phyloP scores from a whole-genome alignment of 1,284 basidiomycete species.

The Phellopilus nigrolimitatus region DNA sequence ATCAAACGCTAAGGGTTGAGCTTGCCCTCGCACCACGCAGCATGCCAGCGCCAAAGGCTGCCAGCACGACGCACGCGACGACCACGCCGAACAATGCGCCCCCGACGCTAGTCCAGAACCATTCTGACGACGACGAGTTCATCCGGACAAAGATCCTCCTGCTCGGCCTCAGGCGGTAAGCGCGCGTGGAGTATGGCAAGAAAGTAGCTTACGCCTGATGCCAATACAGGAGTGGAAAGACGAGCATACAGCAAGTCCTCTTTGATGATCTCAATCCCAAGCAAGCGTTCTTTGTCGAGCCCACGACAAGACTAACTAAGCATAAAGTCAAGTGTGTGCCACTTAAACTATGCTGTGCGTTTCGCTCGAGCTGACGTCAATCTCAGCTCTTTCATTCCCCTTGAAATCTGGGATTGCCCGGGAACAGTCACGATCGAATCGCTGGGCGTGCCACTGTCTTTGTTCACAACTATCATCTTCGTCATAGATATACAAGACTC shows the following conservation, averaged over 20 bases:
- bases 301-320: conserved; percentile 74
- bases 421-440: conserved; percentile 77
- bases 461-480: conserved; percentile 83
- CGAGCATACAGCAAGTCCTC: conserved; percentile 87
- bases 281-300: conserved; percentile 89
- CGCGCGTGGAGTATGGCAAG: conserved; percentile 4
- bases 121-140: conserved; percentile 18
- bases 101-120: conserved; percentile 6
- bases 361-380: conserved; percentile 2
- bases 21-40: neutral
- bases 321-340: conserved; percentile 75
- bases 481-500: conserved; percentile 90
- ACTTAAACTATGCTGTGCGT: neutral
- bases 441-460: conserved; percentile 64
- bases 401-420: conserved; percentile 96
- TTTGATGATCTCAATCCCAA: conserved; percentile 83
- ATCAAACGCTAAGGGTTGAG: too few relatives aligned
- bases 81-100: conserved; percentile 1
- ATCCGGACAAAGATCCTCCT: conserved; percentile 69
- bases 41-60: conserved; percentile 4
- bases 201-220: conserved; percentile 16
- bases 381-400: conserved; percentile 79
- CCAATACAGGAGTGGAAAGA: conserved; percentile 78
- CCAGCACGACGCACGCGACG: neutral
- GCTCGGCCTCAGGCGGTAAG: conserved; percentile 73